Percentiles rank a stretch among this genome's conserved stretches.
Evolutionary conservation across 306 rosid species (phyloP).

Genomic region (Acacia confusa): DNA sequence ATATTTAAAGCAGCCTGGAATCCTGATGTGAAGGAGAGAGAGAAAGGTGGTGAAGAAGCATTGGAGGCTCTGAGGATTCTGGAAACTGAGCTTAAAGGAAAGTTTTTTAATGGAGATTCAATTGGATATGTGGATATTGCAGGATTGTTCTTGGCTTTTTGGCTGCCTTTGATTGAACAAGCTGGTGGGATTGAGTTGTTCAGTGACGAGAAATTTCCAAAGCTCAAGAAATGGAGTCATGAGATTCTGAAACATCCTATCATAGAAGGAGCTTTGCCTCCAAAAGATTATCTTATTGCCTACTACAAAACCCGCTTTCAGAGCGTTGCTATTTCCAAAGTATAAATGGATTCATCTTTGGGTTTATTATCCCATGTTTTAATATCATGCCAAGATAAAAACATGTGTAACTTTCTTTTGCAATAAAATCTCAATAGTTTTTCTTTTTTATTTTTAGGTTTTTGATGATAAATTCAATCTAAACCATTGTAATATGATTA

Average conservation of each 20-base stretch:
- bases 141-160: slow-evolving; percentile 39
- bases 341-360: background rate
- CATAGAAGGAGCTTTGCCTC: slow-evolving; percentile 43
- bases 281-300: slow-evolving; percentile 28
- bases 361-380: background rate
- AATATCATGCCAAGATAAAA: background rate
- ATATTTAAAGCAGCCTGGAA: slow-evolving; percentile 23
- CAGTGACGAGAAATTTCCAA: slow-evolving; percentile 40
- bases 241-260: slow-evolving; percentile 32
- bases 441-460: too few species aligned
- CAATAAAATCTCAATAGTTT: background rate
- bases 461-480: too few species aligned
- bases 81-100: slow-evolving; percentile 45
- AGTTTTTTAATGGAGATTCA: slow-evolving; percentile 44
- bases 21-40: slow-evolving; percentile 23
- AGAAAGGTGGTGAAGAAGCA: slow-evolving; percentile 40
- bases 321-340: background rate
- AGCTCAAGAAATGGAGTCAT: slow-evolving; percentile 46
- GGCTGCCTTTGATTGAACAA: slow-evolving; percentile 54
- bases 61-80: slow-evolving; percentile 23
- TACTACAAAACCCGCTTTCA: slow-evolving; percentile 22
- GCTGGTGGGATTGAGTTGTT: slow-evolving; percentile 39
- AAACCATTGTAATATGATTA: background rate
- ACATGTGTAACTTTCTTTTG: background rate
- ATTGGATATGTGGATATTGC: slow-evolving; percentile 54